Base-by-base conservation (phyloP, 768 basidiomycete genomes). In the Lactarius indigo region DNA sequence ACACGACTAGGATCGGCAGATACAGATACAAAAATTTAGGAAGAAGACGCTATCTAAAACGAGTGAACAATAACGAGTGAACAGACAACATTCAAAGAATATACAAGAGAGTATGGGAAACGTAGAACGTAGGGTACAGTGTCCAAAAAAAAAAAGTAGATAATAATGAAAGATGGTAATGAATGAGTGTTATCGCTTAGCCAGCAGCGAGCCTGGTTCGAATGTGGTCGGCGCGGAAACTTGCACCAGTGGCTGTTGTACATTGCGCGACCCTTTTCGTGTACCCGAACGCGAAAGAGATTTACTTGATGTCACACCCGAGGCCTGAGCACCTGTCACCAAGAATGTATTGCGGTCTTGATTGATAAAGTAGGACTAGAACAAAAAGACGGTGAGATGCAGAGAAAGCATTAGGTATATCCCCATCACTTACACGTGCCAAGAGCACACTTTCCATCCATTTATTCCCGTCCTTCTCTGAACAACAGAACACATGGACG, bases 381-480 rank as follows among this genome's bases (percentile, higher is more conserved):
- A 23, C 61, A 9, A 42, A 17, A 58, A 42, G 18, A 58, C 12
- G 1, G 26, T 42, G 30, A 59, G 57, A 35, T 5, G 42, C 39
- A 68, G 26, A 64, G 17, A 42, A 26, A 37, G 13, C 44, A 35
- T 57, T 20, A 68, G 17, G 33, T 20, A 42, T 39, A n/a, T n/a
- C 59, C 23, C 4, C 26, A 57, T 37, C 26, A 80, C 91, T 74
- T 76, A 94, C 94, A 60, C 94, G 85, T 62, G 93, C 92, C 63
- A 95, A 78, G 20, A 94, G 82, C 54, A 95, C 87, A 71, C 80
- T 85, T 77, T 93, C 86, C 74, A 94, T 79, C 94, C 94, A 96
- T 41, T 79, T 78, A 68, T 84, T 82, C 44, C 91, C 91, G 57
- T 93, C 91, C 44, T 80, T 83, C 72, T 87, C 85, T 52, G 86